These are phyloP conservation scores for Russula sp. DNA, from an alignment of 768 basidiomycete species.

Conservation along the genomic window DNA sequence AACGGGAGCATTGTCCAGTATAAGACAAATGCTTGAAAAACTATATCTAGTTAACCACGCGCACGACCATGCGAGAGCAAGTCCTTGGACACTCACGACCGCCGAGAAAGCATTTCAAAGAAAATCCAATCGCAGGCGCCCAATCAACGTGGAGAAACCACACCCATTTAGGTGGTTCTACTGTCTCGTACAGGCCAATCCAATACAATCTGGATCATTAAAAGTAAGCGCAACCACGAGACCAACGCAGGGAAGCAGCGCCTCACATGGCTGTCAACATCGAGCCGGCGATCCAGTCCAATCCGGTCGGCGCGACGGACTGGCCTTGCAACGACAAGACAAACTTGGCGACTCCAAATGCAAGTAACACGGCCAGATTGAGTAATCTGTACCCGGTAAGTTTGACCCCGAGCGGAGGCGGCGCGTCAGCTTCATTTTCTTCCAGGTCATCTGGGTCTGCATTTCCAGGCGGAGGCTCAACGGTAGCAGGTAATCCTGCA, in stretches of 20 bases:
- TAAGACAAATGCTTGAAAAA: background rate
- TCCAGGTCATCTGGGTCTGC: background rate
- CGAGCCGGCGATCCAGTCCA: slow-evolving; percentile 5
- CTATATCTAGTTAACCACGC: background rate
- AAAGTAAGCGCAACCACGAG: background rate
- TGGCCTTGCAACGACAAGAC: background rate
- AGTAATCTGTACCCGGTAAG: slow-evolving; percentile 9
- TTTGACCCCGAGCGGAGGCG: slow-evolving; percentile 3
- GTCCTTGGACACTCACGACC: background rate
- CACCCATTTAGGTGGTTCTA: background rate
- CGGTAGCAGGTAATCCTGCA: background rate
- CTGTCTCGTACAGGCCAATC: slow-evolving; percentile 4
- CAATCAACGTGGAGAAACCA: slow-evolving; percentile 8
- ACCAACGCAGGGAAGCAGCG: background rate
- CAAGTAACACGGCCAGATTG: background rate
- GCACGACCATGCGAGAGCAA: background rate
- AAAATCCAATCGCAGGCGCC: background rate
- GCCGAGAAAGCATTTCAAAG: background rate
- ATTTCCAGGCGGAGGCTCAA: background rate
- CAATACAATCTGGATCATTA: background rate
- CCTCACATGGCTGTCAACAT: slow-evolving; percentile 1
- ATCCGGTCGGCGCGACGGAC: background rate
- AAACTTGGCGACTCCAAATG: slow-evolving; percentile 1
- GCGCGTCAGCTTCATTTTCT: background rate
- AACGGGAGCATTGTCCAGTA: slow-evolving; percentile 6